A percentile compares a stretch with the other conserved stretches of the same genome.
Conservation (phyloP, 2,329 filamentous ascomycete genomes). For the Fusarium incarnatum region DNA sequence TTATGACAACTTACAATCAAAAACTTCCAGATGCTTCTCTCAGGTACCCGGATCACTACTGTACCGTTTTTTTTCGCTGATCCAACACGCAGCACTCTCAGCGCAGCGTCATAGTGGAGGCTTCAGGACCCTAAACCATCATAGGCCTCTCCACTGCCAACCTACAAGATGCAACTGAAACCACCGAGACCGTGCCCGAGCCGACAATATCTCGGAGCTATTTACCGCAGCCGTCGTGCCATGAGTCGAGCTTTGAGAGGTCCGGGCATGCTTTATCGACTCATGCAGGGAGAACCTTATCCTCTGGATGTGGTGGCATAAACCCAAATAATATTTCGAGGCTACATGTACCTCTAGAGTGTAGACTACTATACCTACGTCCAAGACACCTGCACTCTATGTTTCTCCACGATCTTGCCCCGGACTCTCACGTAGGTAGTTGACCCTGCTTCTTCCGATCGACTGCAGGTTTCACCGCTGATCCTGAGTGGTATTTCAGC, state of each 20-base stretch:
- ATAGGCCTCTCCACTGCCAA: conserved; percentile 16
- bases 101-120: conserved; percentile 40
- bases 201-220: conserved; percentile 31
- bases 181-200: conserved; percentile 38
- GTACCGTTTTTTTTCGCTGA: conserved; percentile 12
- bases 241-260: conserved; percentile 7
- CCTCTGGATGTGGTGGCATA: neutral
- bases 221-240: conserved; percentile 24
- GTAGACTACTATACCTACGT: neutral
- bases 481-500: conserved; percentile 9
- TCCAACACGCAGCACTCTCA: conserved; percentile 7
- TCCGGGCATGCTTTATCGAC: neutral
- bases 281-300: neutral
- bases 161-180: conserved; percentile 27
- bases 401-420: conserved; percentile 18
- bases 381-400: neutral
- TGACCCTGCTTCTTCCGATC: conserved; percentile 43
- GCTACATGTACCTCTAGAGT: neutral
- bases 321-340: neutral
- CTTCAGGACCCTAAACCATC: conserved; percentile 18
- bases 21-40: conserved; percentile 25
- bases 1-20: neutral
- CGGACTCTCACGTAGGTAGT: neutral
- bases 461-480: conserved; percentile 40
- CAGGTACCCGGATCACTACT: conserved; percentile 24